Evolutionary conservation across 257 asterid species (phyloP), one percentile per base, ranked within the genome.

Genomic region (Mitragyna speciosa): DNA sequence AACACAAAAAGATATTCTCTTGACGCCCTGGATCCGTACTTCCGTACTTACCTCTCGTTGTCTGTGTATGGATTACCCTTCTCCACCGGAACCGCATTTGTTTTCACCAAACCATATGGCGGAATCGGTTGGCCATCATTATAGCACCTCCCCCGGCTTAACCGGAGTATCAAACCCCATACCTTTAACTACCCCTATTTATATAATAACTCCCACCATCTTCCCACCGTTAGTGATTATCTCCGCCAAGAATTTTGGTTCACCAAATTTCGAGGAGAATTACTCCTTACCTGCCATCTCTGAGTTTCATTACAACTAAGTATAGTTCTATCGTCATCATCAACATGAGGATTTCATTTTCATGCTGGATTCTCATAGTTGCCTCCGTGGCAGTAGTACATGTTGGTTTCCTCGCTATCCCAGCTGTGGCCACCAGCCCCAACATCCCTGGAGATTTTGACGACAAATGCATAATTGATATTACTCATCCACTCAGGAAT

Each of bases 401-500:
- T 58, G 33, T 67, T 19, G 75, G 54, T 33, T 30, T 33, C 33
- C 5, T 64, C 33, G 4, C 73, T 30, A 12, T 2, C 69, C 39
- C 47, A 15, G 56, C 75, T 19, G 39, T 43, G 9, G 59, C 48
- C 19, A 45, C 58, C 33, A 58, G 24, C 31, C 12, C 12, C 17
- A 7, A 2, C 10, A 14, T 11, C 17, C 15, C 45, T 8, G 30
- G 22, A 22, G 59, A 24, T 7, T 30, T 45, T 48, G 26, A 54
- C 81, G 96, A 86, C 15, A 49, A 51, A 33, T 91, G 89, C 47
- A 82, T 86, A 66, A 90, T 90, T 68, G 98, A 91, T 81, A 93
- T 95, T 65, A 90, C 96, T 20, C 98, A 93, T 61, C 80, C 73
- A 58, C 84, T 78, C 82, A 88, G 87, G 81, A 85, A 89, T 28